phyloP scores from a whole-genome alignment of 2,329 filamentous ascomycete species.

The Chalaropsis ovoidea region DNA sequence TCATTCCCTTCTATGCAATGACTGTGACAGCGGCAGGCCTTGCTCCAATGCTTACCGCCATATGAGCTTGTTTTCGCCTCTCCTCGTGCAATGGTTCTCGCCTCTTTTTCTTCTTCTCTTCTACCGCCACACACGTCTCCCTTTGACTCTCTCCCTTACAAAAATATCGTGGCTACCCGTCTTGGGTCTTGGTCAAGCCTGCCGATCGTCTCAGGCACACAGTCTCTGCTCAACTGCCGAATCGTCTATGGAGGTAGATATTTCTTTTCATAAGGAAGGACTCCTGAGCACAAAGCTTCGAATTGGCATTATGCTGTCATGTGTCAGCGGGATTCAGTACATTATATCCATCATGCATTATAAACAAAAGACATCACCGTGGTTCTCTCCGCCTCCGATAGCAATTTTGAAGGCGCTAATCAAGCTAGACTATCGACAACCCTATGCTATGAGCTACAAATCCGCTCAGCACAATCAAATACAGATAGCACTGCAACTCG shows the following conservation, averaged over 20 bases:
- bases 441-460: neutral
- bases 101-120: neutral
- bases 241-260: too few species aligned
- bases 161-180: conserved; percentile 6
- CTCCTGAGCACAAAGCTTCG: neutral
- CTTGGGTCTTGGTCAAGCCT: neutral
- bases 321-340: neutral
- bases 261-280: neutral
- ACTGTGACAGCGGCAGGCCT: neutral
- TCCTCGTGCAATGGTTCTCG: too few species aligned
- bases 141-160: conserved; percentile 7
- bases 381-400: neutral
- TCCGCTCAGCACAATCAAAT: neutral
- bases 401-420: neutral
- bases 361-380: neutral
- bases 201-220: neutral
- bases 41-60: neutral
- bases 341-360: neutral
- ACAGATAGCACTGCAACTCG: neutral
- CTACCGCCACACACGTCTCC: neutral
- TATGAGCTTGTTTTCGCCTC: neutral
- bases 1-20: too few species aligned
- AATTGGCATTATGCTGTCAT: neutral
- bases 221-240: neutral
- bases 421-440: conserved; percentile 3